phyloP scores from a whole-genome alignment of 495 filamentous ascomycete genomes.

The Melanomma pulvis-pyrius region DNA sequence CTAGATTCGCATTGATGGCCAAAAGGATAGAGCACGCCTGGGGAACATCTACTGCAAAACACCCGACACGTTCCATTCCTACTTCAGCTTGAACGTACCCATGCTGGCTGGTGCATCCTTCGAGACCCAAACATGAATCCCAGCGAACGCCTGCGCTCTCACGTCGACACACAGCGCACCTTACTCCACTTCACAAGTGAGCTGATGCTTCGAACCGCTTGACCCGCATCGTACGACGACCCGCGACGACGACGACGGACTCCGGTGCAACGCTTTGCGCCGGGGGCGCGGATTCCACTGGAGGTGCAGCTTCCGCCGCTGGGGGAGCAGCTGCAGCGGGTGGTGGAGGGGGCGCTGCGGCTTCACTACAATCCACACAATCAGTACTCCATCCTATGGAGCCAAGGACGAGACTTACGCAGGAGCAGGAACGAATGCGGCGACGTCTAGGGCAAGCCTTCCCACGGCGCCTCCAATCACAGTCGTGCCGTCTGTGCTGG shows the following conservation, averaged over 20 bases:
- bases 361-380: neutral
- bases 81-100: too few species aligned
- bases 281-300: neutral
- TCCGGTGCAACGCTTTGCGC: neutral
- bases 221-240: neutral
- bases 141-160: neutral
- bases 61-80: too few species aligned
- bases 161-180: neutral
- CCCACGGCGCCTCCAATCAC: constrained; percentile 4
- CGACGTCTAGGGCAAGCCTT: neutral
- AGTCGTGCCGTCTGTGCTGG: constrained; percentile 3
- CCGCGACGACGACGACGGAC: neutral
- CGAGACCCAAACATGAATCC: neutral
- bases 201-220: neutral
- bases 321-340: neutral
- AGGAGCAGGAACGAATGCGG: constrained; percentile 3
- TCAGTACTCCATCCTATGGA: neutral
- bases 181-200: neutral
- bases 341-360: neutral
- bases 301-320: neutral
- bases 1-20: too few species aligned
- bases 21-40: too few species aligned
- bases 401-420: neutral
- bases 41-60: too few species aligned
- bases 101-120: too few species aligned